Evolutionary conservation across 352 stramenopile genomes (phyloP).

Genomic region (Phytophthora rubi): DNA sequence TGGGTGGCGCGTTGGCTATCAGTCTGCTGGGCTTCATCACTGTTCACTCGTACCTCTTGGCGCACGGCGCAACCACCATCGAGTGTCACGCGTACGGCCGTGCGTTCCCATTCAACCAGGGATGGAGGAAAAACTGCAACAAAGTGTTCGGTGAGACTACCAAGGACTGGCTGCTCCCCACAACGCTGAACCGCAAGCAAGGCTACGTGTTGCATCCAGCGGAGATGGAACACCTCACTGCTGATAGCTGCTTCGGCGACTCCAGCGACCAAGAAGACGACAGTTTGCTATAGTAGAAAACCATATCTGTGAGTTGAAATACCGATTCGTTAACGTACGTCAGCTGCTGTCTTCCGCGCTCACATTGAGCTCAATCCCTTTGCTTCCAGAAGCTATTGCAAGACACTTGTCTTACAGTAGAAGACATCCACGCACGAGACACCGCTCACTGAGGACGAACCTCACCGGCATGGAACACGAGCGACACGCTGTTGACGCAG

Average conservation of each 20-base stretch:
- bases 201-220: slow-evolving; percentile 45
- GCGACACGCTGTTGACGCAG: slow-evolving; percentile 92
- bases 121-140: slow-evolving; percentile 63
- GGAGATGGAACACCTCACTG: slow-evolving; percentile 57
- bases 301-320: slow-evolving; percentile 17
- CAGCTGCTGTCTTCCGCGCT: slow-evolving; percentile 8
- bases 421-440: slow-evolving; percentile 2
- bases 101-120: slow-evolving; percentile 68
- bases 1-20: slow-evolving; percentile 69
- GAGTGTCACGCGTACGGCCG: slow-evolving; percentile 81
- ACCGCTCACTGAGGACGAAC: slow-evolving; percentile 43
- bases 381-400: slow-evolving; percentile 4
- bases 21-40: slow-evolving; percentile 77
- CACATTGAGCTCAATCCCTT: slow-evolving; percentile 12
- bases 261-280: slow-evolving; percentile 62
- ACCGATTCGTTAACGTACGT: slow-evolving; percentile 22
- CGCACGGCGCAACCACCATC: slow-evolving; percentile 76
- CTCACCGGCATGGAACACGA: slow-evolving; percentile 83
- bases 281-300: slow-evolving; percentile 50
- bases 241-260: slow-evolving; percentile 53
- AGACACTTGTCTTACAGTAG: not conserved
- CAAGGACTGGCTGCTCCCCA: slow-evolving; percentile 68
- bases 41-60: slow-evolving; percentile 75
- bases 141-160: slow-evolving; percentile 60
- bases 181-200: slow-evolving; percentile 22